A percentile compares a stretch with the other conserved stretches of the same genome.
Conservation (phyloP, 768 basidiomycete genomes). For the Dentipellis fragilis region DNA sequence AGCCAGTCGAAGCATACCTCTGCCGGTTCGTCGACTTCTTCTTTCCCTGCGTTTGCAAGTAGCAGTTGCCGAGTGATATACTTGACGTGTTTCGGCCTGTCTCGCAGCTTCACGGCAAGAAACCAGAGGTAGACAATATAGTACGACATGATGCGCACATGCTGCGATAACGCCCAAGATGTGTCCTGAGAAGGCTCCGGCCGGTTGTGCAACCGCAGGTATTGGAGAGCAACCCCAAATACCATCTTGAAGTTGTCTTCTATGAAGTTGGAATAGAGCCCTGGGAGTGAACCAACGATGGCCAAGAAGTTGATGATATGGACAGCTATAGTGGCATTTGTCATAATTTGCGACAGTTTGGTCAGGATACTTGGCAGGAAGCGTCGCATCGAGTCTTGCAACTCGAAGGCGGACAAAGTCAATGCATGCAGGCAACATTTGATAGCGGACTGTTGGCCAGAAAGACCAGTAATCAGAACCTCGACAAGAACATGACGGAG, state of each 20-base stretch:
- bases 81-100: conserved; percentile 71
- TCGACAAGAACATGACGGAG: conserved; percentile 65
- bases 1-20: conserved; percentile 99
- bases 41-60: conserved; percentile 70
- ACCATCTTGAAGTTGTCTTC: conserved; percentile 88
- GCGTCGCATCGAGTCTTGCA: conserved; percentile 73
- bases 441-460: conserved; percentile 64
- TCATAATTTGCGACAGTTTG: conserved; percentile 89
- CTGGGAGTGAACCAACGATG: conserved; percentile 72
- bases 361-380: conserved; percentile 72
- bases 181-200: conserved; percentile 45
- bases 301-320: conserved; percentile 90
- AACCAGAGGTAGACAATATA: conserved; percentile 94
- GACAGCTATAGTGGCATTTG: conserved; percentile 86
- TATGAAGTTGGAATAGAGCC: conserved; percentile 83
- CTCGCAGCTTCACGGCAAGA: conserved; percentile 71
- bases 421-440: conserved; percentile 88
- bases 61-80: conserved; percentile 84
- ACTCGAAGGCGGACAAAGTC: conserved; percentile 78
- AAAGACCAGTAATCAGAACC: conserved; percentile 58
- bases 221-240: conserved; percentile 88
- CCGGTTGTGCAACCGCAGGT: conserved; percentile 84
- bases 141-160: conserved; percentile 83
- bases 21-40: conserved; percentile 74
- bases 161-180: conserved; percentile 84